Base-by-base conservation (phyloP, 352 stramenopile species). In the Phytophthora sojae region DNA sequence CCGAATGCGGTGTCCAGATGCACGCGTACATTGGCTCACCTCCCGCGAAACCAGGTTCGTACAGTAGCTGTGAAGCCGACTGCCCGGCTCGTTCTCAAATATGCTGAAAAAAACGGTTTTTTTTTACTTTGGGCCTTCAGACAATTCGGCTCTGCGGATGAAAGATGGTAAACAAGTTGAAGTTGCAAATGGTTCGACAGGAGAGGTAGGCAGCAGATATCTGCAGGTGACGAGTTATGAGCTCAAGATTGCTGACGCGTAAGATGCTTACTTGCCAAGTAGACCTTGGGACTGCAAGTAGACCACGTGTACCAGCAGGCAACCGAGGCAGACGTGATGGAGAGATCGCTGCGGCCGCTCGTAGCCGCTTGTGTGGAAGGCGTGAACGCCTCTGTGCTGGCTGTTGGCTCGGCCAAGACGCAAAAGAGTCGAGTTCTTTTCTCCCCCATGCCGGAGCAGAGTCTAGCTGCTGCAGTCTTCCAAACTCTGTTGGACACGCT, bases 361-460 rank as follows among this genome's bases (percentile, higher is more conserved):
- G 52, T 81, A 4, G 75, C 76, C 7, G 79, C 82, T 0, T 83
- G 69, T 11, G 73, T 77, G 2, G 81, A 92, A 67, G 85, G 82
- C 19, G 79, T 92, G 30, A 87, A 91, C 59, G 76, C 75, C 6
- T 70, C 75, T 5, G 54, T 85, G 15, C 71, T 92, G 0, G 74
- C 69, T 2, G 29, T 89, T 17, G 83, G 85, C 11, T 86, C 82
- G 30, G 61, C 70, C 0, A 73, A 75, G 44, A 71, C 79, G 6
- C 63, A 59, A 25, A 86, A 81, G 51, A 80, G 53, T 44, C 71
- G 71, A 6, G 56, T 86, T 29, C 29, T 92, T 5, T 86, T 89
- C 37, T 66, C 69, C 19, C 69, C 60, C 12, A 76, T 79, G 53
- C 26, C 57, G 7, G 54, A 75, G 0, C 55, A 81, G 12, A 82